Conservation (phyloP, 805 yeast genomes). For the Ogataea allantospora region DNA sequence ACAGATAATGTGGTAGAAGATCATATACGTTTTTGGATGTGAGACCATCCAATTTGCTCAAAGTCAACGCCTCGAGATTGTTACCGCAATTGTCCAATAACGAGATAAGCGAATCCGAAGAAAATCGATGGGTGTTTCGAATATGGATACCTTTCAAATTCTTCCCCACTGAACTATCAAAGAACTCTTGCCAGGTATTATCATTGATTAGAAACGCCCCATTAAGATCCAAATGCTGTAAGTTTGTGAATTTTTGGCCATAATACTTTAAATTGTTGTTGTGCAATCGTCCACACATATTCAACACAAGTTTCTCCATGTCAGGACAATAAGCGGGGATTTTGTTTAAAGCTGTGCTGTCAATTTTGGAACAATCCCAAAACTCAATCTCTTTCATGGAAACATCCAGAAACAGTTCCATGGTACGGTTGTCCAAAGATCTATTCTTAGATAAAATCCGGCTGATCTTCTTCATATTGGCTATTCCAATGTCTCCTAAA, state of each 20-base stretch:
- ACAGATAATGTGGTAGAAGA: constrained; percentile 61
- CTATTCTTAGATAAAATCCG: constrained; percentile 80
- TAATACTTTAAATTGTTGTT: constrained; percentile 70
- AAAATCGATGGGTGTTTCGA: constrained; percentile 80
- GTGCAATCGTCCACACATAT: constrained; percentile 92
- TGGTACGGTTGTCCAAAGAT: constrained; percentile 68
- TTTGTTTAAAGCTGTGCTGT: constrained; percentile 59
- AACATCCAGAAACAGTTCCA: constrained; percentile 69
- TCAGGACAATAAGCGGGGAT: constrained; percentile 81
- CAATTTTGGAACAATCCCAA: constrained; percentile 90
- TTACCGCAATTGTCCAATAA: constrained; percentile 62
- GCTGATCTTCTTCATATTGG: constrained; percentile 68
- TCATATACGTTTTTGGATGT: constrained; percentile 55
- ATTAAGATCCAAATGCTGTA: constrained; percentile 63
- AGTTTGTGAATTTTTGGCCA: constrained; percentile 52
- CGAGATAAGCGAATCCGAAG: constrained; percentile 59
- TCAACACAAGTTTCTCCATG: constrained; percentile 59
- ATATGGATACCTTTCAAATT: constrained; percentile 60
- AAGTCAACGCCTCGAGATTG: constrained; percentile 51
- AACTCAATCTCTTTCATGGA: constrained; percentile 58
- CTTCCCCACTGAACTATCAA: constrained; percentile 51
- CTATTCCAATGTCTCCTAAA: constrained; percentile 81
- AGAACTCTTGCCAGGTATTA: constrained; percentile 72
- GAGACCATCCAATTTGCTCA: constrained; percentile 74
- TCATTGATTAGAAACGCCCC: constrained; percentile 89